Evolutionary conservation across 192 early-diverging fungal genomes (phyloP), one percentile per base, ranked within the genome.

Genomic region (Funneliformis geosporum): DNA sequence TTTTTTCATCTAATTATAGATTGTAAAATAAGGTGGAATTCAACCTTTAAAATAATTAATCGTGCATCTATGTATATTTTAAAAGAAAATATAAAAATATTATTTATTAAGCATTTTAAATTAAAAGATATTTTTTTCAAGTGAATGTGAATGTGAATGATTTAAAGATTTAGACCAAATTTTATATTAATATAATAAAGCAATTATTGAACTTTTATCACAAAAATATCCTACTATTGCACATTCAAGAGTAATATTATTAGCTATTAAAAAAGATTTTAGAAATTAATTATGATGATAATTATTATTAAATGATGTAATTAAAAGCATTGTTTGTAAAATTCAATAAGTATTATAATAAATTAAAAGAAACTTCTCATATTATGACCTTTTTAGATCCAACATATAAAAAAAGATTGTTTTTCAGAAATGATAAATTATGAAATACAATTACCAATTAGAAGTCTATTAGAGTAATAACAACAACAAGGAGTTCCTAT

Each of bases 21-120:
- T 59, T 5, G 0, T 50, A 27, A 28, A 33, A 73, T 47, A 25
- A 10, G 50, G 16, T 73, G 47, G 73, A 74, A 74, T 25, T 74
- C 73, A 7, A 74, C 4, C 4, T 74, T 59, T 23, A 23, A 74
- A 16, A 60, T 74, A 50, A 38, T 74, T 4, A 74, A 74, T n/a
- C 8, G 14, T 33, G 8, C 55, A 59, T 28, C n/a, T n/a, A n/a
- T n/a, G 28, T 59, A 8, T 40, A 28, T 12, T 74, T 14, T n/a
- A n/a, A 4, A 74, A 25, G 28, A 47, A 28, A 16, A 16, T 59
- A 14, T 60, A 14, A 4, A 50, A 25, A 74, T 74, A n/a, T 60
- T 74, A 16, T 5, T 18, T 39, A 12, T 60, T 16, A 60, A 33
- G 18, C 2, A 74, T 59, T 1, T 23, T 33, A 47, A 0, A 59